Conservation (phyloP, 2,329 filamentous ascomycete species). For the Botrytis cinerea region DNA sequence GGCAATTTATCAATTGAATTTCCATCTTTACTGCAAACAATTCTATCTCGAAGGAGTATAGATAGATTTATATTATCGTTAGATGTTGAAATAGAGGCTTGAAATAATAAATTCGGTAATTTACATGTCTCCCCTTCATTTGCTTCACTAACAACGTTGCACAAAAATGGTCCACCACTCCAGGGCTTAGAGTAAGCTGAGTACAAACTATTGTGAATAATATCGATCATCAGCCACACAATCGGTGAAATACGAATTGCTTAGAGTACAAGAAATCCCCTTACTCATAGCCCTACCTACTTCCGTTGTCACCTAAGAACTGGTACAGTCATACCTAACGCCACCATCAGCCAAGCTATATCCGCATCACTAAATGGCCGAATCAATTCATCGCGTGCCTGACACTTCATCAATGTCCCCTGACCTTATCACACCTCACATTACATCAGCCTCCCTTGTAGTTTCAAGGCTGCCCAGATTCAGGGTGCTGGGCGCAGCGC, state of each 20-base stretch:
- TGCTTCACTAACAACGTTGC: not conserved
- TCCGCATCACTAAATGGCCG: not conserved
- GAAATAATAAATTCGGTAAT: not conserved
- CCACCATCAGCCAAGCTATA: slow-evolving; percentile 3
- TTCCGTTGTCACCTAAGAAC: not conserved
- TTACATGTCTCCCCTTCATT: not conserved
- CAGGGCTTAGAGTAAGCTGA: not conserved
- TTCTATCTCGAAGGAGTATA: not conserved
- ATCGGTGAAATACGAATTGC: not conserved
- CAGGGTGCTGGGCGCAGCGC: not conserved
- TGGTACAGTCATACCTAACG: not conserved
- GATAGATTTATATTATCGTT: not conserved
- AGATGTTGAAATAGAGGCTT: not conserved
- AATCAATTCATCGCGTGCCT: slow-evolving; percentile 20
- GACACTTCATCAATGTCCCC: slow-evolving; percentile 6
- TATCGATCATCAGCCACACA: not conserved
- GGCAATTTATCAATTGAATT: not conserved
- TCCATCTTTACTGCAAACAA: not conserved
- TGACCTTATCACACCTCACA: slow-evolving; percentile 15
- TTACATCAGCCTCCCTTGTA: not conserved
- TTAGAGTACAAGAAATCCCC: not conserved
- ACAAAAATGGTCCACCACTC: not conserved
- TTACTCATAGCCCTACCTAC: not conserved
- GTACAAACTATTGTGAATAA: not conserved
- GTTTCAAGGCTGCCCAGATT: not conserved